Evolutionary conservation across 768 basidiomycete species (phyloP), one percentile per base, ranked within the genome.

Genomic region (Candolleomyces eurysporus): DNA sequence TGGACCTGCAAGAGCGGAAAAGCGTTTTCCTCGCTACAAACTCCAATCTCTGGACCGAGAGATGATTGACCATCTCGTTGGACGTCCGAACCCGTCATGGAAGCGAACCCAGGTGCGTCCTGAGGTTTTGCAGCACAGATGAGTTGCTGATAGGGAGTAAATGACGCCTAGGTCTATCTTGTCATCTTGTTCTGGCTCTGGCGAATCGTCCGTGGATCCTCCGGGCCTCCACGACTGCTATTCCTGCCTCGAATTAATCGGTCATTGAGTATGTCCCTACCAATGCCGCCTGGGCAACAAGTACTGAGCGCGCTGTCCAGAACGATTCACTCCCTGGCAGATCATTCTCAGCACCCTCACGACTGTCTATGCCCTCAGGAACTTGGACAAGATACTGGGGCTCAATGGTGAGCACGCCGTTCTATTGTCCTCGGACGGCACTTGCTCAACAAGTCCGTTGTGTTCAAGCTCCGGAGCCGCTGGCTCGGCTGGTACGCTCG

Each of bases 241-340:
- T 87, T 85, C 84, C 69, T 93, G 0, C 81, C 83, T 50, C 75
- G 74, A 42, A 64, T 82, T 19, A 93, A 92, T 68, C 82, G 79
- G 66, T 68, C 70, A 10, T 77, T 93, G 11, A 76, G 90, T 92
- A 70, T 60, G 87, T 73, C 19, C 4, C 17, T 63, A 40, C 39
- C 21, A 36, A 43, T 50, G 32, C 48, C 21, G 26, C 36, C 6
- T 54, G 30, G 46, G 36, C 32, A 10, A 21, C 50, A 43, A 45
- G 43, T 42, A 42, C 53, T 31, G 49, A 57, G n/a, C 16, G 60
- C 13, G 51, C 17, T 13, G 32, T 45, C 59, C 70, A 94, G 89
- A 82, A 69, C 86, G 86, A 21, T 96, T 94, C 77, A 90, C 95
- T 0, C 97, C 97, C n/a, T 99, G 94, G 90, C 96, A 99, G 70